Base-by-base conservation (phyloP, 371 early-diverging fungal genomes). In the Actinomortierella wolfii region DNA sequence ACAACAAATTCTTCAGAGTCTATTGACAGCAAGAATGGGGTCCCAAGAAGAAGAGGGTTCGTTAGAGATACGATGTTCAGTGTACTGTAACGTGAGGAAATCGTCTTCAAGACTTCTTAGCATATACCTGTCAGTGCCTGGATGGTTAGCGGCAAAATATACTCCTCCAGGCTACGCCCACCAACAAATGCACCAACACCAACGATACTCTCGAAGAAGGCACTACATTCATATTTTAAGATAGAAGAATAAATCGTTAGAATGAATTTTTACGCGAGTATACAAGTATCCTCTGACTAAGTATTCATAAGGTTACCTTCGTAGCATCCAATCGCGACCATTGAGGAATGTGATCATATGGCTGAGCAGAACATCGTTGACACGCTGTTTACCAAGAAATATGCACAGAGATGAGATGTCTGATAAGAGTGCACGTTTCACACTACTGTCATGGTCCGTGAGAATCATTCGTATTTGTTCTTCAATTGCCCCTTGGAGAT, bases 291-390 rank as follows among this genome's bases (percentile, higher is more conserved):
- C 17, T 56, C 0, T 23, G 9, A 46, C 45, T 17, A n/a, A n/a
- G n/a, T n/a, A n/a, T n/a, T n/a, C n/a, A n/a, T 45, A 47, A 3
- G 1, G 42, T 9, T 78, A 89, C 92, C 90, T 86, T 79, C 96
- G 81, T 45, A 97, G 77, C 82, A 87, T 87, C 96, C 95, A 94
- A 59, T 96, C 96, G 25, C 86, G 82, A 51, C 94, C 97, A 70
- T 97, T 97, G 46, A 97, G 80, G 58, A 94, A 97, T 0, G 97
- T 97, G 58, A 97, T 95, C 85, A 95, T 91, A 78, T 97, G 96
- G 49, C 88, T 87, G 43, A 97, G 68, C 23, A 95, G 66, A 17
- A 94, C 83, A 79, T 96, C 95, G 61, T 89, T 94, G 41, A 92
- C 88, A 51, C 88, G 88, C 67, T 90, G 92, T 43, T 88, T 73